Conservation (phyloP, 1,139 yeast genomes). For the Pneumocystis canis region DNA sequence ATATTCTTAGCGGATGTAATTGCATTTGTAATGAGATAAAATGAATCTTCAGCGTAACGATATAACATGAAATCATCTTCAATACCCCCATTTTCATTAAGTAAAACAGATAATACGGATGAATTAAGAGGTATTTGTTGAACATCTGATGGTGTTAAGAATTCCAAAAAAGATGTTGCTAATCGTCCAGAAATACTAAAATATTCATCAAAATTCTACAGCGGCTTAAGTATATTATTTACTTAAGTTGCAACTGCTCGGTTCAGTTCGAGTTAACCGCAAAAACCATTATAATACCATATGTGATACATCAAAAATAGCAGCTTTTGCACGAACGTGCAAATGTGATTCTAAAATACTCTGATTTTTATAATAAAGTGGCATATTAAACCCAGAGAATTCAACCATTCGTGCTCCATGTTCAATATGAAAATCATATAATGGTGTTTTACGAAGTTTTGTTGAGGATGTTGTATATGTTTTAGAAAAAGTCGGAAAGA, state of each 20-base stretch:
- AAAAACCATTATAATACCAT: conserved; percentile 65
- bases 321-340: conserved; percentile 82
- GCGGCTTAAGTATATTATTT: not conserved
- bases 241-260: not conserved
- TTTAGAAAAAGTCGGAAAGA: not conserved
- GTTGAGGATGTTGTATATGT: not conserved
- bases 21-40: conserved; percentile 91
- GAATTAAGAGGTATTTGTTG: conserved; percentile 38
- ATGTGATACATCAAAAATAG: conserved; percentile 90
- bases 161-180: conserved; percentile 56
- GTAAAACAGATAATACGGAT: conserved; percentile 63
- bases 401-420: conserved; percentile 86
- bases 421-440: conserved; percentile 62
- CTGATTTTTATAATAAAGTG: conserved; percentile 63
- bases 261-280: not conserved
- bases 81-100: conserved; percentile 62
- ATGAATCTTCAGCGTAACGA: conserved; percentile 61
- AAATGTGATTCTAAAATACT: conserved; percentile 83
- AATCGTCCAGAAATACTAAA: conserved; percentile 45
- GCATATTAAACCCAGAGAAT: conserved; percentile 92
- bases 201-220: not conserved
- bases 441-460: conserved; percentile 46
- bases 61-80: conserved; percentile 85
- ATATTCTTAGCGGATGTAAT: conserved; percentile 80
- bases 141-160: conserved; percentile 75